Evolutionary conservation across 2,329 filamentous ascomycete genomes (phyloP).

Genomic region (Emergomyces orientalis): DNA sequence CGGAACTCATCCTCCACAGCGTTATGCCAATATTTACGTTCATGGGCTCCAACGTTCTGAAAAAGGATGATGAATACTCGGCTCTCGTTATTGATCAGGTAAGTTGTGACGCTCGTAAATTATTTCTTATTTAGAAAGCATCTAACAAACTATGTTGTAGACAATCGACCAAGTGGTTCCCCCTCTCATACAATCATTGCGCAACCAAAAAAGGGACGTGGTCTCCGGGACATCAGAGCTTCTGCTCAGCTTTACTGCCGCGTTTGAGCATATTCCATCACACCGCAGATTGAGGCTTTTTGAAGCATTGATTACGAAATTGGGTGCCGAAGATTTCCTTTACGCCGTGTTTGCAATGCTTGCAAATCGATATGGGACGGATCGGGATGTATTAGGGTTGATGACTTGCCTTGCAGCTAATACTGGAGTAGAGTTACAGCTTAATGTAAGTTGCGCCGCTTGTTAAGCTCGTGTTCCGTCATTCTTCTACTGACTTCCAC

Average conservation of each 20-base stretch:
- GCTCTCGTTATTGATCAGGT: conserved; percentile 81
- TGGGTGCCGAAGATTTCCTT: conserved; percentile 78
- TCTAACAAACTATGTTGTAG: conserved; percentile 14
- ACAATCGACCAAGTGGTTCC: conserved; percentile 93
- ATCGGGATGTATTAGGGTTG: conserved; percentile 64
- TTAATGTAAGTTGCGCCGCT: conserved; percentile 36
- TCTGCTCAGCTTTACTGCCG: conserved; percentile 89
- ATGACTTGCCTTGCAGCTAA: conserved; percentile 62
- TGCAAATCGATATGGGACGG: conserved; percentile 76
- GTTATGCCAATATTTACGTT: conserved; percentile 99
- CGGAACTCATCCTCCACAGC: conserved; percentile 86
- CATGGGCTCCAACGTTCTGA: conserved; percentile 83
- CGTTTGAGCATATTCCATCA: conserved; percentile 88
- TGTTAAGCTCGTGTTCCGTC: not conserved
- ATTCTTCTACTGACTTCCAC: conserved; percentile 13
- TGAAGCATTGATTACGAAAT: conserved; percentile 69
- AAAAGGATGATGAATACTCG: conserved; percentile 93
- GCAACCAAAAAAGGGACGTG: conserved; percentile 64
- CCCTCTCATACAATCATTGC: conserved; percentile 74
- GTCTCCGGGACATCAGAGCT: conserved; percentile 79
- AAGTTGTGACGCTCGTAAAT: conserved; percentile 5
- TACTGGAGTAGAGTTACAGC: conserved; percentile 65
- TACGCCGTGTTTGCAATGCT: conserved; percentile 83
- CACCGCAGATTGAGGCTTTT: conserved; percentile 79
- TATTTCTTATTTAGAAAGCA: conserved; percentile 25